These are phyloP conservation scores for Ascochyta clinopodiicola DNA, from an alignment of 2,329 filamentous ascomycete genomes.

Conservation along the genomic window DNA sequence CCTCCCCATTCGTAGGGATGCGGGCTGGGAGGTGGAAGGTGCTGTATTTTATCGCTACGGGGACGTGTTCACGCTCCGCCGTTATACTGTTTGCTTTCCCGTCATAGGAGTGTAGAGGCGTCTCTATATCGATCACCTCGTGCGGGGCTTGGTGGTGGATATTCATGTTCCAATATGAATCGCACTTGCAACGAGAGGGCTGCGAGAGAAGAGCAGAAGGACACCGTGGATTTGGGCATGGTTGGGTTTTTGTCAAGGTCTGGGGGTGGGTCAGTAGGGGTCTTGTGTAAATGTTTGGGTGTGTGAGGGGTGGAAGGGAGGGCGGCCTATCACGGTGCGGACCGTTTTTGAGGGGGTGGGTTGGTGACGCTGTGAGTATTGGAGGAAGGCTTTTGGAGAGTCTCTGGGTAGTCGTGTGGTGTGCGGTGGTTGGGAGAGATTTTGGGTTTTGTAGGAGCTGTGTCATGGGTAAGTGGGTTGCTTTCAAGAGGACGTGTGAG, in stretches of 20 bases:
- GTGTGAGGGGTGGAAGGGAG: background rate
- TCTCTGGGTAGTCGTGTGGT: no score
- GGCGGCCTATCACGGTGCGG: background rate
- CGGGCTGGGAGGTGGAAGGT: background rate
- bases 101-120: background rate
- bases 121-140: background rate
- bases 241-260: background rate
- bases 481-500: no score
- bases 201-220: background rate
- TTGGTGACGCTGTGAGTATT: background rate
- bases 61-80: no score
- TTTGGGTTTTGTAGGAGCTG: no score
- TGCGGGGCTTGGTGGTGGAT: background rate
- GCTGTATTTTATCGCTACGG: background rate
- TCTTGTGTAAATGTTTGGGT: background rate
- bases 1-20: background rate
- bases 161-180: background rate
- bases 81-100: no score
- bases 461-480: no score
- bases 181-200: background rate
- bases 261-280: background rate
- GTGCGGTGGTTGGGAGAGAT: no score
- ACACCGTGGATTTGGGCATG: no score
- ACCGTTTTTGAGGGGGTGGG: background rate
- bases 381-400: no score